Evolutionary conservation across 2,329 filamentous ascomycete genomes (phyloP), one percentile per base, ranked within the genome.

Genomic region (Colletotrichum horii): DNA sequence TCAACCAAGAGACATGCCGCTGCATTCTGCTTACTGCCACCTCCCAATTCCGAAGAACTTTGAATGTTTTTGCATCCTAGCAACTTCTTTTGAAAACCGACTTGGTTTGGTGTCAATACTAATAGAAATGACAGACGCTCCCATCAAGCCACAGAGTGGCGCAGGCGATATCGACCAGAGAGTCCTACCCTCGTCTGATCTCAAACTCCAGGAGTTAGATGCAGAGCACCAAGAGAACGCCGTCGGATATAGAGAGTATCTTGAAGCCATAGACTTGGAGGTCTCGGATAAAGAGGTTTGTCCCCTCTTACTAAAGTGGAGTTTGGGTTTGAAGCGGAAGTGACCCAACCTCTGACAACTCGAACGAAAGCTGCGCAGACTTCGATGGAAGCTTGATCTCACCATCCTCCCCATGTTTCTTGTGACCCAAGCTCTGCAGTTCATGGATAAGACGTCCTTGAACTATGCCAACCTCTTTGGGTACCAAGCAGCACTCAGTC

Each of bases 401-500:
- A 77, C 79, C 14, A 66, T 83, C 34, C 78, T 83, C 62, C 82
- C 82, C 4, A 78, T 83, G 22, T 79, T 83, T 56, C 77, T 81
- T 32, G 75, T 81, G 12, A 83, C 81, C 6, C 82, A 83, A 52
- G 81, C 80, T 2, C 75, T 83, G 4, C 82, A 83, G 30, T 83
- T 82, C 64, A 79, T 81, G 34, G 81, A 82, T 65, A 82, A 80
- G 76, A 83, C 81, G 3, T 78, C 80, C 6, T 67, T 82, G 56
- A 83, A 83, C 75, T 83, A 83, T 71, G 82, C 81, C 7, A 82
- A 82, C 56, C 78, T 86, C 1, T 84, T 85, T 70, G 81, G 80
- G 1, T 84, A 85, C 60, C 80, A 84, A 55, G 76, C 81, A 38
- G 84, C 83, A 6, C 66, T 85, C 22, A 74, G 77, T 2, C 79